Base-by-base conservation (phyloP, 305 asterid species). In the Coffea humblotiana region DNA sequence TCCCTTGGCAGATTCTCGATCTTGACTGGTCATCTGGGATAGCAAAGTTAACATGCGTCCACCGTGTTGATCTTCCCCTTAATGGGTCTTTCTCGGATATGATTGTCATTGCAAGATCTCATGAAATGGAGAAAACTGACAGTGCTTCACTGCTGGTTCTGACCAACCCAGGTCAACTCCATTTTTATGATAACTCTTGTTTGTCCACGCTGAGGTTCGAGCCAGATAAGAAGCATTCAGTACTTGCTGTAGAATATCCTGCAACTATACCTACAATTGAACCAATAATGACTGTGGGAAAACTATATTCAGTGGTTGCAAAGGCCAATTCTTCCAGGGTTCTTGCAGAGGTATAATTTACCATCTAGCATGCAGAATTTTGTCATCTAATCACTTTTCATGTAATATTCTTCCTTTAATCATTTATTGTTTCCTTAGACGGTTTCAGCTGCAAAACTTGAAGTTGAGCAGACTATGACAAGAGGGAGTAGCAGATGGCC, bases 1-100 rank as follows among this genome's bases (percentile, higher is more conserved):
- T 65, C 76, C 75, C 78, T 40, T 82, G 86, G 85, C 98, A 96
- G 99, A 90, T 96, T 82, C 94, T 96, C 29, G 91, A 91, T 87
- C 97, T 96, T 83, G 94, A 96, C 86, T 96, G 98, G 98, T 96
- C 99, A 78, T 91, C 92, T 68, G 98, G 98, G 75, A 86, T 94
- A 79, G 83, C 91, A 82, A 88, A 85, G 79, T 74, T 96, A 90
- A 94, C 94, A 88, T 93, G 97, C 83, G 77, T 88, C 37, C 91
- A 87, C 76, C 97, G 97, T 72, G 84, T 96, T 86, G 98, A 96
- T 90, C 98, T 94, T 83, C 90, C 91, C 64, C 97, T 96, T 83
- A 85, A 84, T 85, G 98, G 98, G 79, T 91, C 98, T 79, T 96
- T 92, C 86, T 95, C 98, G 47, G 99, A 96, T 88, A 82, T 93